A percentile compares a stretch with the other conserved stretches of the same genome.
Conservation (phyloP, 1,139 yeast species). For the Taiozyma sp. region DNA sequence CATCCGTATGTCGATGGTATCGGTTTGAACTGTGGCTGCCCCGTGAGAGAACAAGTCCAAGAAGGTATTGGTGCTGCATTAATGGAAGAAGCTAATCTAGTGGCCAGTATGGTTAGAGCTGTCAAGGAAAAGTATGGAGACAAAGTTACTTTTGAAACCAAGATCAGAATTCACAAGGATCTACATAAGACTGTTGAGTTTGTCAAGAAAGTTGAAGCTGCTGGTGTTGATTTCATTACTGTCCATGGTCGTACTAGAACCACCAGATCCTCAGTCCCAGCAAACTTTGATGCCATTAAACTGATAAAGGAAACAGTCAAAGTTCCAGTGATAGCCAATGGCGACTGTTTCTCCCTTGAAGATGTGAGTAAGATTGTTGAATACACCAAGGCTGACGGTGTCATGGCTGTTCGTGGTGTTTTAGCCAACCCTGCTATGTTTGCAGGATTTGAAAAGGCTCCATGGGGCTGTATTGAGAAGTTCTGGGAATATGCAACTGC, state of each 20-base stretch:
- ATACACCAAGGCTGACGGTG: constrained; percentile 78
- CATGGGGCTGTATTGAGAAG: constrained; percentile 86
- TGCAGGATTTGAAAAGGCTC: constrained; percentile 64
- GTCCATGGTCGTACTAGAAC: constrained; percentile 89
- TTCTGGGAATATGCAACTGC: constrained; percentile 75
- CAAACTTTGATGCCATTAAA: constrained; percentile 75
- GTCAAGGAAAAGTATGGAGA: constrained; percentile 74
- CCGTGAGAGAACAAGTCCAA: constrained; percentile 88
- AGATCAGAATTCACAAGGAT: constrained; percentile 82
- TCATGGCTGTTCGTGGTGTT: constrained; percentile 93
- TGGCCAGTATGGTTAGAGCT: constrained; percentile 76
- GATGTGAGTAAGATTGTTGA: constrained; percentile 61
- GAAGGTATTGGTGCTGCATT: constrained; percentile 98
- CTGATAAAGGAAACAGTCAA: constrained; percentile 50
- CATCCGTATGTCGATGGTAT: constrained; percentile 89
- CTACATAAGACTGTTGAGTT: constrained; percentile 65
- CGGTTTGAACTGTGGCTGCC: constrained; percentile 96
- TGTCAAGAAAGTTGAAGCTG: constrained; percentile 67
- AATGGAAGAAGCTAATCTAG: constrained; percentile 77
- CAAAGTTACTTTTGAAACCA: constrained; percentile 73
- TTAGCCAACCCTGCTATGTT: constrained; percentile 84
- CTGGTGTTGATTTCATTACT: constrained; percentile 91
- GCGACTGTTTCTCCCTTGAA: constrained; percentile 71
- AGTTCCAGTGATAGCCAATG: constrained; percentile 91
- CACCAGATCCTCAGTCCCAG: constrained; percentile 82